Conservation (phyloP, 495 filamentous ascomycete species). For the Chaetomium cochliodes region DNA sequence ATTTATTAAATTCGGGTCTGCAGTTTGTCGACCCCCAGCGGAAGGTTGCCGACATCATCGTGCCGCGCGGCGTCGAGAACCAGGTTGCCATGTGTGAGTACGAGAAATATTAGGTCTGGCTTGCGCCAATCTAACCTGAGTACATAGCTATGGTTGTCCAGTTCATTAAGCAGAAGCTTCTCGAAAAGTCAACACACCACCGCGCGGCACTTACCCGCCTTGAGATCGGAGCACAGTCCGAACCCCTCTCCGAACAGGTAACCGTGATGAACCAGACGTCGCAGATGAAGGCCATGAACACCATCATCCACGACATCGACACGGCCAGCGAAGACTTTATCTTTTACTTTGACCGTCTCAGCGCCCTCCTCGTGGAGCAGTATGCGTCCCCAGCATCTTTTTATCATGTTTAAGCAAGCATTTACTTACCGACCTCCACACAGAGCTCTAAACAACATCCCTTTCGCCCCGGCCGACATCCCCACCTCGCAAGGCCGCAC, state of each 20-base stretch:
- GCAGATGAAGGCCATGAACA: conserved; percentile 84
- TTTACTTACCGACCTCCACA: conserved; percentile 4
- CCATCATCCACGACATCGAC: conserved; percentile 78
- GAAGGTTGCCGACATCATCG: conserved; percentile 86
- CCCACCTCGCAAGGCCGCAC: conserved; percentile 63
- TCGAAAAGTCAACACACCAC: conserved; percentile 82
- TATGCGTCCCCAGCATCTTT: conserved; percentile 33
- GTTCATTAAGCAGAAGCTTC: conserved; percentile 78
- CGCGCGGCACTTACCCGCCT: conserved; percentile 71
- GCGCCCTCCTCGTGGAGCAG: conserved; percentile 80
- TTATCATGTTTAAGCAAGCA: background rate
- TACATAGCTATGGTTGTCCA: conserved; percentile 88
- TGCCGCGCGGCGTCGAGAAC: conserved; percentile 92
- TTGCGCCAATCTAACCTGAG: conserved; percentile 22
- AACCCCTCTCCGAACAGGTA: conserved; percentile 71
- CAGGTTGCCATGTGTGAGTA: conserved; percentile 79
- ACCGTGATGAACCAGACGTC: conserved; percentile 67
- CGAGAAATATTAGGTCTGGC: background rate
- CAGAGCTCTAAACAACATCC: conserved; percentile 70
- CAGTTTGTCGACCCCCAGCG: conserved; percentile 88
- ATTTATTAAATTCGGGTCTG: background rate
- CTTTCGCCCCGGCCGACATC: conserved; percentile 60
- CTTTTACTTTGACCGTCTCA: conserved; percentile 91
- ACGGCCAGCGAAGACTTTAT: conserved; percentile 87
- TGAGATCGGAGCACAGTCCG: conserved; percentile 62